A percentile compares a stretch with the other conserved stretches of the same genome.
These are phyloP conservation scores for Suillus brevipes DNA, from an alignment of 768 basidiomycete genomes.

Conservation along the genomic window DNA sequence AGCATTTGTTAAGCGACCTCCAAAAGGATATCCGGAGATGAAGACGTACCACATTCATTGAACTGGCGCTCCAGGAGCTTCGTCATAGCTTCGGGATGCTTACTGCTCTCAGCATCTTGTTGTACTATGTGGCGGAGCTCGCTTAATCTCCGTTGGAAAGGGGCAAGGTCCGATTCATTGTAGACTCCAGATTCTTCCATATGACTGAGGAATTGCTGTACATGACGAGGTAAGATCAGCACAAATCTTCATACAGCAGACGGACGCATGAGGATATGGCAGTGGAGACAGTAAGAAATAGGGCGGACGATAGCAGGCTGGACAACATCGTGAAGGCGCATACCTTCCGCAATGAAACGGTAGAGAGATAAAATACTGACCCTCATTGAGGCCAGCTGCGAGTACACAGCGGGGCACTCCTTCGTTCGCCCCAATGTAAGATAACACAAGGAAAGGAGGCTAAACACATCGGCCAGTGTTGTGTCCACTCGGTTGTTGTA, in stretches of 20 bases:
- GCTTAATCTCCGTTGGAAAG: constrained; percentile 79
- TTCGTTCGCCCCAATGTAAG: constrained; percentile 96
- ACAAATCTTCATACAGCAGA: constrained; percentile 9
- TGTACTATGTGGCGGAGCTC: constrained; percentile 87
- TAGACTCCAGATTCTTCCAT: constrained; percentile 96
- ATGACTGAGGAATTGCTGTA: constrained; percentile 89
- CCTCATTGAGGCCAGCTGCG: constrained; percentile 93
- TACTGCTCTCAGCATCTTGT: constrained; percentile 75
- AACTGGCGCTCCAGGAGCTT: constrained; percentile 89
- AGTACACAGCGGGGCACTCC: constrained; percentile 93
- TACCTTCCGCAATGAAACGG: not conserved
- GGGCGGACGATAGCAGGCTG: constrained; percentile 13
- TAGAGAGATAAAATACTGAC: constrained; percentile 52
- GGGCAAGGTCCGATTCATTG: constrained; percentile 85
- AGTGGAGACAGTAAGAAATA: constrained; percentile 5
- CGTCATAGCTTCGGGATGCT: constrained; percentile 84
- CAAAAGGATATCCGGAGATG: constrained; percentile 9
- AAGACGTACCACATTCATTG: constrained; percentile 81
- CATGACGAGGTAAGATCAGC: constrained; percentile 18
- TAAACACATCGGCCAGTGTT: constrained; percentile 94
- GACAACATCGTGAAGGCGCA: not conserved
- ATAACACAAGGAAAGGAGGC: constrained; percentile 93
- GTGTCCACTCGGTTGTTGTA: constrained; percentile 93
- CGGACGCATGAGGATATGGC: constrained; percentile 13
- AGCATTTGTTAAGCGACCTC: constrained; percentile 4